Evolutionary conservation across 331 rosid genomes (phyloP).

Genomic region (Phaseolus coccineus): DNA sequence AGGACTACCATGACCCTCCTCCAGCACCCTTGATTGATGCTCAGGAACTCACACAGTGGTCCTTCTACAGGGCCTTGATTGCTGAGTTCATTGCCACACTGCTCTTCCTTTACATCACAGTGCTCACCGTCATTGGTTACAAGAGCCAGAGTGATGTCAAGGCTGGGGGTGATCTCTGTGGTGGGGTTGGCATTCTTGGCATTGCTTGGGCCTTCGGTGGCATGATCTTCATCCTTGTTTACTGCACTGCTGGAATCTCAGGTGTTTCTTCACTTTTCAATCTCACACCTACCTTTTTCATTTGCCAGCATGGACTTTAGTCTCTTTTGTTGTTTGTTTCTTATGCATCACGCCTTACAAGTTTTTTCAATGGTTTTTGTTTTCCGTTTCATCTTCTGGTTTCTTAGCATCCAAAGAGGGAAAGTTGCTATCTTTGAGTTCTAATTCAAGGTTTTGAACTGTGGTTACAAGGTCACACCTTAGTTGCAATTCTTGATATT

Average conservation of each 20-base stretch:
- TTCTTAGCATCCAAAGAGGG: too few relatives aligned
- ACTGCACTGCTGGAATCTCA: constrained; percentile 87
- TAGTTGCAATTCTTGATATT: background rate
- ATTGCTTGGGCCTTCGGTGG: constrained; percentile 88
- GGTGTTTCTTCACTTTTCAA: constrained; percentile 41
- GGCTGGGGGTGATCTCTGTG: constrained; percentile 47
- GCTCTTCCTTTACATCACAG: constrained; percentile 54
- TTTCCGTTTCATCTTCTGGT: background rate
- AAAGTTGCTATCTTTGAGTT: background rate
- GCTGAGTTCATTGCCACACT: constrained; percentile 56
- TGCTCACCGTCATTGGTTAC: constrained; percentile 57
- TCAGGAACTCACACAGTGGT: constrained; percentile 54
- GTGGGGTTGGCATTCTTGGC: constrained; percentile 70
- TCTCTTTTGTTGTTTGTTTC: background rate
- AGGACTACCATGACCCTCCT: constrained; percentile 64
- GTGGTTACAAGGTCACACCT: background rate
- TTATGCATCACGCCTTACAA: background rate
- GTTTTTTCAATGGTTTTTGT: background rate
- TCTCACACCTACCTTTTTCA: background rate
- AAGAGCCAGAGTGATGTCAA: constrained; percentile 52
- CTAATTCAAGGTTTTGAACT: background rate
- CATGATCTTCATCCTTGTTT: constrained; percentile 82
- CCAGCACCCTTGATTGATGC: constrained; percentile 56
- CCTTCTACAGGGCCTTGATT: constrained; percentile 57
- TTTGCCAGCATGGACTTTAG: background rate